Base-by-base conservation (phyloP, 495 filamentous ascomycete species). In the Penicillium riverlandense region DNA sequence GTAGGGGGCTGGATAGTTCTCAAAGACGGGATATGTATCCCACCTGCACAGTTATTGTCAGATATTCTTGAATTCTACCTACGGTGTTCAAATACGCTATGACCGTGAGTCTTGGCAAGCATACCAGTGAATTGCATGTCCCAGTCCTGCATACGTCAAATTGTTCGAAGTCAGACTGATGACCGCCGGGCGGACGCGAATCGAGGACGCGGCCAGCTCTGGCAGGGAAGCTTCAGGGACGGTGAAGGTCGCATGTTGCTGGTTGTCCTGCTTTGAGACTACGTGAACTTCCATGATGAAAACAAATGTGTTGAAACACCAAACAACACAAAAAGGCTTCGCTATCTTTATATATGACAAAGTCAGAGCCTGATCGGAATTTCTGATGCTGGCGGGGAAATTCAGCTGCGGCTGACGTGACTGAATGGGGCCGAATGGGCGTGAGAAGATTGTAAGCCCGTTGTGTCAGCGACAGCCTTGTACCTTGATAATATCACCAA, bases 121-220 rank as follows among this genome's bases (percentile, higher is more conserved):
- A 38, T 47, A 79, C 78, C 76, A 83, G 14, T 53, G 55, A 0
- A 78, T 38, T 9, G 74, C 8, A 35, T 58, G 49, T 11, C 76
- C 78, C 3, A 73, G 27, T 10, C 54, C 58, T 6, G 75, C 77
- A 52, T 81, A 82, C 7, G 62, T 70, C 35, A 79, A 59, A 52
- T 76, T 81, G 59, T 79, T 80, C 11, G 72, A 71, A 0, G 76
- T 76, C 0, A 80, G 53, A 22, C 67, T 62, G 13, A 79, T 35
- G 1, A 78, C 54, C 1, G 49, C 53, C 4, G 71, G 58, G 22
- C 61, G 70, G 10, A 78, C 50, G 22, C 74, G 69, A 37, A 80
- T 35, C 1, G 65, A 67, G 0, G 55, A 59, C 7, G 41, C 38
- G 0, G 43, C 11, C 3, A 59, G 38, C 6, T 40, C 4, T 3